A percentile compares a stretch with the other conserved stretches of the same genome.
phyloP scores from a whole-genome alignment of 2,329 filamentous ascomycete species.

The Zymoseptoria passerinii region DNA sequence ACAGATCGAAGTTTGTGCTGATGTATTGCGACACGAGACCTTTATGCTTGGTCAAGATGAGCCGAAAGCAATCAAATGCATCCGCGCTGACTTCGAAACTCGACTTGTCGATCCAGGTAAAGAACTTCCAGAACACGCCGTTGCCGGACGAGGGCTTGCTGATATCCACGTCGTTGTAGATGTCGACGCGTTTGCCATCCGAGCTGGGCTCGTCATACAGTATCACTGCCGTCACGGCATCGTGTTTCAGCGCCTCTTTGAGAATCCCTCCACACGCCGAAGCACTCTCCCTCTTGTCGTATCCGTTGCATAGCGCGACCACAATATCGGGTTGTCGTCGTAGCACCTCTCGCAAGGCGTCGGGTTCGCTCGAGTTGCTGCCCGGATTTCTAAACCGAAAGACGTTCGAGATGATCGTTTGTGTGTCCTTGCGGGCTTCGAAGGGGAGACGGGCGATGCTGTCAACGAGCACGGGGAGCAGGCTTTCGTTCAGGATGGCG shows the following conservation, averaged over 20 bases:
- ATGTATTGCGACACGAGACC: slow-evolving; percentile 81
- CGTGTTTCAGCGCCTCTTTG: slow-evolving; percentile 82
- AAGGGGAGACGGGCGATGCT: slow-evolving; percentile 83
- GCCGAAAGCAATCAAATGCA: slow-evolving; percentile 93
- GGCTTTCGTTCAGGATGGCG: slow-evolving; percentile 77
- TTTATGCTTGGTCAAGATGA: slow-evolving; percentile 92
- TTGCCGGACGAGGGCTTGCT: slow-evolving; percentile 66
- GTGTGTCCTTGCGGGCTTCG: slow-evolving; percentile 90
- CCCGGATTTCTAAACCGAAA: slow-evolving; percentile 74
- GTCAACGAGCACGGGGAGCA: slow-evolving; percentile 74
- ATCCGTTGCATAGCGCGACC: slow-evolving; percentile 79
- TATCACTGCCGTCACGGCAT: slow-evolving; percentile 82
- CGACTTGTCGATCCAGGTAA: slow-evolving; percentile 92
- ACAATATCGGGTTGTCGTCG: slow-evolving; percentile 80
- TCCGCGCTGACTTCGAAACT: slow-evolving; percentile 96
- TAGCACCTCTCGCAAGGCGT: slow-evolving; percentile 82
- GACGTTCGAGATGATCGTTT: slow-evolving; percentile 91
- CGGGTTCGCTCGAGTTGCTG: slow-evolving; percentile 61
- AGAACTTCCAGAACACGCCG: slow-evolving; percentile 94
- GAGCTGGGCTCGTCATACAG: slow-evolving; percentile 79
- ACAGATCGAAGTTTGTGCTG: slow-evolving; percentile 80
- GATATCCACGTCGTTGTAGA: slow-evolving; percentile 58
- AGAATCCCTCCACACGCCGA: slow-evolving; percentile 85
- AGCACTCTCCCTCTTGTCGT: slow-evolving; percentile 82
- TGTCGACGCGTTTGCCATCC: slow-evolving; percentile 64